Evolutionary conservation across 148 eudicot genomes (phyloP), one percentile per base, ranked within the genome.

Genomic region (Vaccinium macrocarpon): DNA sequence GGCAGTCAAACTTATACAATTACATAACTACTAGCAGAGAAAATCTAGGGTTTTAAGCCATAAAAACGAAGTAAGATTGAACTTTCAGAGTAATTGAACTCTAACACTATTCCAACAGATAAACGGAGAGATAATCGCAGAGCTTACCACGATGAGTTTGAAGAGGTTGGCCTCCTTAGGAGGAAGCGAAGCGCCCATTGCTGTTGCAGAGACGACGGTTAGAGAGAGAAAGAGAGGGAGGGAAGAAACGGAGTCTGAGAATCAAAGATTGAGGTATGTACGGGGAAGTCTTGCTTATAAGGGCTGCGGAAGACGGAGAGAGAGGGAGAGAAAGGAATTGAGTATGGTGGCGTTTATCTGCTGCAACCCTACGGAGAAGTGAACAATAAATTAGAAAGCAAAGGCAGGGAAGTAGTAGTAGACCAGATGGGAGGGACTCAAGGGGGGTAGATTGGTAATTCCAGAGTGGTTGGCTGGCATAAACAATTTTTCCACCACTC

Each of bases 171-270:
- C 95, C 87, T 96, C 98, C 89, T 94, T 96, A 0, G 98, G 84
- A 84, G 98, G 98, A 82, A 96, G 98, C 81, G 98, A 86, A 76
- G 92, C 92, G 46, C 96, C 98, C 98, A 96, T 96, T 89, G 86
- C 38, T 81, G 82, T 52, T 81, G 82, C 75, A 57, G 84, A 42
- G 29, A 15, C 16, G 27, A 15, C 13, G 8, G 32, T 16, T 1
- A 81, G 73, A 79, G 81, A 80, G 84, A 80, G 59, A 66, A 0
- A 55, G 68, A n/a, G 83, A 5, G 14, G 21, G 61, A 49, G 21
- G 6, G 29, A 72, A 79, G 83, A 74, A 81, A 74, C 21, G 64
- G 23, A 83, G 82, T 35, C 5, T 18, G 81, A 38, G 56, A 55
- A 46, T 13, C 64, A 29, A 59, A 51, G 61, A 13, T 50, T 32